Evolutionary conservation across 768 basidiomycete species (phyloP).

Genomic region (Grammothele lineata): DNA sequence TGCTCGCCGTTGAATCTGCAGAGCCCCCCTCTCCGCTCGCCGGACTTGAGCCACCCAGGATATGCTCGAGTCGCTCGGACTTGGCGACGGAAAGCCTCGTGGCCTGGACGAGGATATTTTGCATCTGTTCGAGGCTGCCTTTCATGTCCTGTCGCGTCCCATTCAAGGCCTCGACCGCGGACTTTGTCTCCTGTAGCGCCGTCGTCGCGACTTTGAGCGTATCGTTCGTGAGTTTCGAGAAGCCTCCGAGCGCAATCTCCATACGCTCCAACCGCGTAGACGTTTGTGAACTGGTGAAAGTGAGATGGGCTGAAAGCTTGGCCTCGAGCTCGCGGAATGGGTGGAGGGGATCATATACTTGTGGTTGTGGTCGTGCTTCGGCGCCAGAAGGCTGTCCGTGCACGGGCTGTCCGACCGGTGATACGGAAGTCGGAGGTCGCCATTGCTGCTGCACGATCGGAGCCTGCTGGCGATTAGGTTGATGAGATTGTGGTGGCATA

Average conservation of each 20-base stretch:
- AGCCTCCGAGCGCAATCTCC: not conserved
- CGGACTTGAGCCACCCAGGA: not conserved
- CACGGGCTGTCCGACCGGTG: no score
- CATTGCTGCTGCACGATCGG: no score
- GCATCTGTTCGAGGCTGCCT: conserved; percentile 8
- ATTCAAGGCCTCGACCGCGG: not conserved
- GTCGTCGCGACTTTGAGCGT: not conserved
- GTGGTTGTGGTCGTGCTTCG: no score
- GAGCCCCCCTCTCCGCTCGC: not conserved
- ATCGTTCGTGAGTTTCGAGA: conserved; percentile 2
- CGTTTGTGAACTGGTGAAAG: not conserved
- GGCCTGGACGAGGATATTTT: conserved; percentile 1
- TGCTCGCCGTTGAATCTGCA: not conserved
- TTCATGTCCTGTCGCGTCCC: conserved; percentile 1
- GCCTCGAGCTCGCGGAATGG: not conserved
- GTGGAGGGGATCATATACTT: no score
- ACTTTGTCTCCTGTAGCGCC: not conserved
- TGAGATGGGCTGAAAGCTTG: not conserved
- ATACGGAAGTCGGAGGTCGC: not conserved
- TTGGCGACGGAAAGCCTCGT: not conserved
- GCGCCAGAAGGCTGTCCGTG: no score
- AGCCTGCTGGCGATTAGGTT: no score
- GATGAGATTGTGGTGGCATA: not conserved
- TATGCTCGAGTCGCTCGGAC: not conserved
- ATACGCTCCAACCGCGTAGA: not conserved